Conservation (phyloP, 1,284 basidiomycete species). For the Fomitopsis schrenkii region DNA sequence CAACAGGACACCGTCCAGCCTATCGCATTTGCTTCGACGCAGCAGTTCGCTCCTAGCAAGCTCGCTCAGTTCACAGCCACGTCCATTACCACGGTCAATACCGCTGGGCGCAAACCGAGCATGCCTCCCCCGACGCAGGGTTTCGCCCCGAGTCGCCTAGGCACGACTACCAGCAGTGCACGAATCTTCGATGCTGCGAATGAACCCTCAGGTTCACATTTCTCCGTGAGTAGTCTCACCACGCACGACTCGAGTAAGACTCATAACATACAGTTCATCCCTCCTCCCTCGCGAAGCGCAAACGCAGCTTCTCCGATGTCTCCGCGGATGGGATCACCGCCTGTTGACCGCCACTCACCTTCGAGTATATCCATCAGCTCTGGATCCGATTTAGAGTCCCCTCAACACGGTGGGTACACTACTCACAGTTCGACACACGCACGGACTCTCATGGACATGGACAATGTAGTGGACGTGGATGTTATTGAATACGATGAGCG, state of each 20-base stretch:
- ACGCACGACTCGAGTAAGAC: constrained; percentile 11
- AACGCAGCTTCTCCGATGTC: constrained; percentile 5
- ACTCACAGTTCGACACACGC: not conserved
- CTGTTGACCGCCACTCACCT: constrained; percentile 2
- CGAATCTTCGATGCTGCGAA: not conserved
- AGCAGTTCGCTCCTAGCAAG: constrained; percentile 21
- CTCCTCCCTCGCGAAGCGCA: constrained; percentile 18
- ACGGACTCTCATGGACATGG: not conserved
- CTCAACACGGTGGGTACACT: not conserved
- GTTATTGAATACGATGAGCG: constrained; percentile 6
- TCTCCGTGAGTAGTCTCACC: not conserved
- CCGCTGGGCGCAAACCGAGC: constrained; percentile 10
- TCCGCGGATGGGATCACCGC: constrained; percentile 9
- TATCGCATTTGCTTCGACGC: constrained; percentile 13
- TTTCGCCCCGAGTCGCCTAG: constrained; percentile 34
- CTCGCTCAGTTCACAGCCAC: constrained; percentile 6
- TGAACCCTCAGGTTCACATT: not conserved
- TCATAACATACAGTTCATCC: constrained; percentile 25
- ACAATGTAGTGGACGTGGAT: not conserved
- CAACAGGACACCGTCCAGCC: not conserved
- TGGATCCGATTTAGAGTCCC: not conserved
- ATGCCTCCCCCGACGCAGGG: constrained; percentile 30
- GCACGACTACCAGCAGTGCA: not conserved
- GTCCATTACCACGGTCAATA: not conserved
- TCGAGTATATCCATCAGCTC: constrained; percentile 1